phyloP scores from a whole-genome alignment of 257 asterid species.

The Nicotiana sylvestris region DNA sequence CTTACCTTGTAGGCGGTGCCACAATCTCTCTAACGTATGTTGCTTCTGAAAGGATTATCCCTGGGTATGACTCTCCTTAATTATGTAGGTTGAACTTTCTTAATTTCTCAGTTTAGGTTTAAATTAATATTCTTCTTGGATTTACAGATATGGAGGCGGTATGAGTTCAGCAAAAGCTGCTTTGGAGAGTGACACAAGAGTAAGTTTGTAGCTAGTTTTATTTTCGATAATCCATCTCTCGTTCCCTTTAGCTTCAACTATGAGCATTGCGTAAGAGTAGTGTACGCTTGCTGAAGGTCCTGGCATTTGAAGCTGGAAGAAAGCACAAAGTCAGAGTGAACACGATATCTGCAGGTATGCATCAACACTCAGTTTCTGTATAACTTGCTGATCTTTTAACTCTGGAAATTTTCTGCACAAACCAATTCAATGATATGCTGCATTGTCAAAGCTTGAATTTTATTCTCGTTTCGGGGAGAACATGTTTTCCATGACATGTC shows the following conservation, averaged over 20 bases:
- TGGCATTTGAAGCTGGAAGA: conserved; percentile 98
- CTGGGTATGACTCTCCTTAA: conserved; percentile 52
- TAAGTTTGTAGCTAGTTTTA: conserved; percentile 25
- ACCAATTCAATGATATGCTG: background rate
- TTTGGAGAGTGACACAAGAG: conserved; percentile 88
- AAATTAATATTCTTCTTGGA: background rate
- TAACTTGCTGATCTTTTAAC: background rate
- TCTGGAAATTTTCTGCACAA: background rate
- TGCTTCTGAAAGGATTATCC: conserved; percentile 94
- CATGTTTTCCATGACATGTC: background rate
- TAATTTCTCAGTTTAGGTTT: background rate
- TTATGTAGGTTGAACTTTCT: background rate
- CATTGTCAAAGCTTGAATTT: background rate
- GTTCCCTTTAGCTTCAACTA: background rate
- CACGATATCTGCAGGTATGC: conserved; percentile 97
- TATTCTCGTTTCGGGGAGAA: background rate
- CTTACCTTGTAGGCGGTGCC: conserved; percentile 67
- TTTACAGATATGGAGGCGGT: conserved; percentile 86
- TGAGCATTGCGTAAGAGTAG: background rate
- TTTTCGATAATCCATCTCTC: conserved; percentile 8
- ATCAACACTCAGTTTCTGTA: background rate
- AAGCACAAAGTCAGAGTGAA: conserved; percentile 70
- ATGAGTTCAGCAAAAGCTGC: conserved; percentile 99
- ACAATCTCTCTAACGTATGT: conserved; percentile 87
- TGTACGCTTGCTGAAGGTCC: conserved; percentile 47